phyloP scores from a whole-genome alignment of 192 early-diverging fungal species.

The Endogone sp. region DNA sequence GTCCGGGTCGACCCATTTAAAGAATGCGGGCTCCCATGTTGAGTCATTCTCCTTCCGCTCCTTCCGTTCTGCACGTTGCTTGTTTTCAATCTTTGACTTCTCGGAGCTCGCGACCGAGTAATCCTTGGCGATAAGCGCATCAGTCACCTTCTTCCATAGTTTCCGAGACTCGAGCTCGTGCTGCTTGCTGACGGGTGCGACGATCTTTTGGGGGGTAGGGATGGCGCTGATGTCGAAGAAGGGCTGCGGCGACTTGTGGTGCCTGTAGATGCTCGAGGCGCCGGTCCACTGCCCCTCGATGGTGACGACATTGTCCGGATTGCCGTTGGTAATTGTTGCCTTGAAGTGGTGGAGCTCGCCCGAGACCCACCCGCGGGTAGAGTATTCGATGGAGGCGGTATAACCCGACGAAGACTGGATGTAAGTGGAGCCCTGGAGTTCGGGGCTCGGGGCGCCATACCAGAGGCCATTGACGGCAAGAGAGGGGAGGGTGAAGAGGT shows the following conservation, averaged over 20 bases:
- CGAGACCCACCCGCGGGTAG: conserved; percentile 71
- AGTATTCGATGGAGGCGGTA: conserved; percentile 65
- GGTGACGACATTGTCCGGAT: conserved; percentile 3
- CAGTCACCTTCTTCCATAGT: conserved; percentile 65
- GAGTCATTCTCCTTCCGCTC: conserved; percentile 49
- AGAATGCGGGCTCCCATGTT: conserved; percentile 49
- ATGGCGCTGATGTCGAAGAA: conserved; percentile 59
- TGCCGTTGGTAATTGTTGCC: conserved; percentile 34
- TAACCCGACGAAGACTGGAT: conserved; percentile 59
- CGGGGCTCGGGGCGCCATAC: conserved; percentile 44
- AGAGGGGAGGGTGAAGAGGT: conserved; percentile 68
- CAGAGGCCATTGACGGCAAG: conserved; percentile 74
- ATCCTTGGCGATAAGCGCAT: conserved; percentile 61
- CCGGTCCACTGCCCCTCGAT: conserved; percentile 66
- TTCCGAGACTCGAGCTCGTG: conserved; percentile 60
- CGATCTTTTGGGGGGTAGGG: conserved; percentile 48
- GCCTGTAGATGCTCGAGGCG: conserved; percentile 51
- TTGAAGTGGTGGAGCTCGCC: conserved; percentile 80
- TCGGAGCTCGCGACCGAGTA: conserved; percentile 63
- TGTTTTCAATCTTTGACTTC: conserved; percentile 68
- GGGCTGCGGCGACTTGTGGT: conserved; percentile 33
- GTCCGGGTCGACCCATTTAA: conserved; percentile 39
- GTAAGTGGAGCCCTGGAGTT: conserved; percentile 57
- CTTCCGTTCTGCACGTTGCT: conserved; percentile 59
- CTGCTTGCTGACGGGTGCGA: conserved; percentile 57